Conservation (phyloP, 129 eudicot genomes). For the Helianthus tuberosus region DNA sequence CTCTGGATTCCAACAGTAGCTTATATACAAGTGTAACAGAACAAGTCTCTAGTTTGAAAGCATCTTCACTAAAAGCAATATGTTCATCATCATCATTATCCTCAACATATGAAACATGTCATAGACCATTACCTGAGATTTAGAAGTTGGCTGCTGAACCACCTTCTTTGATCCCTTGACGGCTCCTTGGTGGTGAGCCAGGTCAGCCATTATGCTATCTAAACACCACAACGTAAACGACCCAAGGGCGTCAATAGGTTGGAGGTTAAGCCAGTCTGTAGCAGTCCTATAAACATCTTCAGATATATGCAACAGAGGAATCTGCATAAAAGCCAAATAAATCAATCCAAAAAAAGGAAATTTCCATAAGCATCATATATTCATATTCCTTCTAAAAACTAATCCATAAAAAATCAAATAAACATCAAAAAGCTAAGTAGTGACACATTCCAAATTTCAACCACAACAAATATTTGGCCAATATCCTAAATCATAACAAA, state of each 20-base stretch:
- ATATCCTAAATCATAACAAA: conserved; percentile 9
- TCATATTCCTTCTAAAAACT: background rate
- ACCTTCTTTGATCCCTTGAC: conserved; percentile 55
- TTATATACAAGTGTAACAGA: background rate
- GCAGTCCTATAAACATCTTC: conserved; percentile 53
- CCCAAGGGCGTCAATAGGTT: conserved; percentile 42
- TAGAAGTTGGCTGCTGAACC: conserved; percentile 48
- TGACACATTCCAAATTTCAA: background rate
- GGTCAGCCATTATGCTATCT: conserved; percentile 47
- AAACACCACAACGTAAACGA: conserved; percentile 42
- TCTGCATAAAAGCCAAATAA: conserved; percentile 35
- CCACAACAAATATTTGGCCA: background rate
- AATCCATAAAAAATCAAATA: background rate
- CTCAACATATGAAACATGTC: too few species aligned
- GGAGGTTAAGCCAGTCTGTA: conserved; percentile 52
- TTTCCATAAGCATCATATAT: background rate
- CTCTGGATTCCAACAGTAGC: background rate
- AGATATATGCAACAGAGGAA: conserved; percentile 52
- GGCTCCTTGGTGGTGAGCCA: conserved; percentile 44
- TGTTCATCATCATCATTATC: background rate
- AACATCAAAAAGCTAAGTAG: background rate
- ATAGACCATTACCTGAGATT: conserved; percentile 49
- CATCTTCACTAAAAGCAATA: background rate
- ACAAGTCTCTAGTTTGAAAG: too few species aligned
- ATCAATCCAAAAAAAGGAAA: conserved; percentile 15